phyloP scores from a whole-genome alignment of 2,329 filamentous ascomycete genomes.

The Akanthomyces dipterigenus region DNA sequence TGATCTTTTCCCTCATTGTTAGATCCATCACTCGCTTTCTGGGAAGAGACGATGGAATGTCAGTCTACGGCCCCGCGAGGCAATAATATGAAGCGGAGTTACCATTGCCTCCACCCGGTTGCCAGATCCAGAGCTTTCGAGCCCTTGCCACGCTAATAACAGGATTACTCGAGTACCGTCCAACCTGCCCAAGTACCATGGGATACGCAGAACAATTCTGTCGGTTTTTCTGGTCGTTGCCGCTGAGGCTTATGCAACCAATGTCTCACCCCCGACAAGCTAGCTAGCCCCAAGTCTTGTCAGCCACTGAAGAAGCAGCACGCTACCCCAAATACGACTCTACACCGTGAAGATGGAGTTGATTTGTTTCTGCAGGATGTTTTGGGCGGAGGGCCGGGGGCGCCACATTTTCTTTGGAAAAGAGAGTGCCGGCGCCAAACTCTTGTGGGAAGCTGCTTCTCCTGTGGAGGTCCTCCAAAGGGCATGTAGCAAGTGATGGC shows the following conservation, averaged over 20 bases:
- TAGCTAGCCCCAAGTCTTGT: background rate
- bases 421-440: background rate
- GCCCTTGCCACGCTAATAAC: background rate
- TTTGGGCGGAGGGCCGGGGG: background rate
- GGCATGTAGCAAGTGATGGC: background rate
- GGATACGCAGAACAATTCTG: background rate
- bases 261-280: background rate
- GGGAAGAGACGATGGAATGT: background rate
- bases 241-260: background rate
- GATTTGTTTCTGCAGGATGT: background rate
- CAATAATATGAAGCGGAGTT: too few relatives aligned
- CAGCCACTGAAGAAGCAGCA: background rate
- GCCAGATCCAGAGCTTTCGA: background rate
- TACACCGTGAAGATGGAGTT: too few relatives aligned
- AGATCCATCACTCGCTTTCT: background rate
- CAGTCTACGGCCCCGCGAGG: background rate
- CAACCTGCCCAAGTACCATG: too few relatives aligned
- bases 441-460: conserved; percentile 1
- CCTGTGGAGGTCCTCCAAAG: background rate
- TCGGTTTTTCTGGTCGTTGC: background rate
- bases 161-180: background rate
- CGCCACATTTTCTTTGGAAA: background rate
- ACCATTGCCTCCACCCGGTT: too few relatives aligned
- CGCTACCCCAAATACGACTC: background rate
- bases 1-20: background rate